phyloP scores from a whole-genome alignment of 192 early-diverging fungal genomes.

The Mortierella alpina region DNA sequence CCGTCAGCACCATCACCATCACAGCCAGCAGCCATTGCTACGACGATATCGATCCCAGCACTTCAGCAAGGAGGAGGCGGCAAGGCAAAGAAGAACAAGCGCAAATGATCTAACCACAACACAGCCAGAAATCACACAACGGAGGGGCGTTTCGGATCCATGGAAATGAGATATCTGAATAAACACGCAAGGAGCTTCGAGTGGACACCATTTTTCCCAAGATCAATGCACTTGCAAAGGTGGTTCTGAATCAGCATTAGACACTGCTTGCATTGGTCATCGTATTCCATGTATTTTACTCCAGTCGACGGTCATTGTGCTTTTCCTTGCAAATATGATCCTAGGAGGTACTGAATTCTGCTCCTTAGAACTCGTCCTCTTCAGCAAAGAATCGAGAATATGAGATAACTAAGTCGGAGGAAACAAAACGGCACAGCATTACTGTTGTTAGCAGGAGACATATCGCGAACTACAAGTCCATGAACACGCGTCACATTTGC shows the following conservation, averaged over 20 bases:
- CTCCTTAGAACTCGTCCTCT: constrained; percentile 64
- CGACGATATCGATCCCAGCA: constrained; percentile 47
- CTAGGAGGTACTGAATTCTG: too few species aligned
- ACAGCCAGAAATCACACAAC: too few species aligned
- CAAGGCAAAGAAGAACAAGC: constrained; percentile 54
- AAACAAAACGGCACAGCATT: constrained; percentile 2
- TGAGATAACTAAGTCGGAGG: constrained; percentile 57
- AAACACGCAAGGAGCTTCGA: too few species aligned
- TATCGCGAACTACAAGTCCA: not conserved
- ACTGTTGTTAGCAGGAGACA: not conserved
- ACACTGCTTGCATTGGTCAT: too few species aligned
- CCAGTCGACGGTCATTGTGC: too few species aligned
- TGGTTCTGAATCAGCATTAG: too few species aligned
- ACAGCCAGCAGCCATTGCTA: constrained; percentile 12
- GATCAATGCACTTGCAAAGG: too few species aligned
- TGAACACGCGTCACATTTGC: not conserved
- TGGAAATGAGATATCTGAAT: too few species aligned
- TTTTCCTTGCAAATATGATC: too few species aligned
- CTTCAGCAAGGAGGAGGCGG: constrained; percentile 49
- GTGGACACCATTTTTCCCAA: too few species aligned
- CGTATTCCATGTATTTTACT: too few species aligned
- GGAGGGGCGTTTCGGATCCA: too few species aligned
- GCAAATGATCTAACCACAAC: constrained; percentile 13
- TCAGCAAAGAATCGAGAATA: constrained; percentile 66
- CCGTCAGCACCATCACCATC: constrained; percentile 28